Evolutionary conservation across 2,329 filamentous ascomycete genomes (phyloP), one percentile per base, ranked within the genome.

Genomic region (Westerdykella ornata): DNA sequence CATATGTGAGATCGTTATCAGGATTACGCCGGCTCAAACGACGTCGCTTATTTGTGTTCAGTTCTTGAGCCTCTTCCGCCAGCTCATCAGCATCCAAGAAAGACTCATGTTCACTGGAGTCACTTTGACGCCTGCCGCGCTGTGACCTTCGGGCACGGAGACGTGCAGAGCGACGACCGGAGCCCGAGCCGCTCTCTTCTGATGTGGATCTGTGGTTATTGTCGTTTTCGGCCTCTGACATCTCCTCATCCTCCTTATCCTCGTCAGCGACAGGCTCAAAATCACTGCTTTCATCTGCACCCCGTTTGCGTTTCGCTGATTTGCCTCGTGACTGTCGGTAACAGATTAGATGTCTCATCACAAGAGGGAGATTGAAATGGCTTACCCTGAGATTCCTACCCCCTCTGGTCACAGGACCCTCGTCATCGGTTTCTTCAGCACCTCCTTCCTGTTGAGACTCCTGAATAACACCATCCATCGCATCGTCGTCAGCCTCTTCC

Each of bases 221-320:
- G 30, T 67, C 70, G 20, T 68, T 65, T 45, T 72, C 73, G 5
- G 73, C 76, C 30, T 72, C 72, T 2, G 74, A 77, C 38, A 77
- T 70, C 41, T 78, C 76, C 17, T 72, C 70, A 13, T 68, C 68
- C 44, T 76, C 76, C 16, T 73, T 74, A 12, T 75, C 76, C 35
- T 72, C 73, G 37, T 80, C 77, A 16, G 70, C 71, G 26, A 72
- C 73, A 5, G 79, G 78, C 52, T 81, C 77, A 48, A 82, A 82
- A 51, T 82, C 79, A 51, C 78, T 81, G 51, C 75, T 79, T 38
- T 80, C 77, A 37, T 79, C 73, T 51, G 47, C 65, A 43, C 60
- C 75, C 13, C 59, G 56, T 42, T 64, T 66, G 28, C 57, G 58
- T 39, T 60, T 65, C 8, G 54, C 51, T 14, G 60, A 59, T 41